These are phyloP conservation scores for Pachysandra terminalis DNA, from an alignment of 164 flowering plant species.

Conservation along the genomic window DNA sequence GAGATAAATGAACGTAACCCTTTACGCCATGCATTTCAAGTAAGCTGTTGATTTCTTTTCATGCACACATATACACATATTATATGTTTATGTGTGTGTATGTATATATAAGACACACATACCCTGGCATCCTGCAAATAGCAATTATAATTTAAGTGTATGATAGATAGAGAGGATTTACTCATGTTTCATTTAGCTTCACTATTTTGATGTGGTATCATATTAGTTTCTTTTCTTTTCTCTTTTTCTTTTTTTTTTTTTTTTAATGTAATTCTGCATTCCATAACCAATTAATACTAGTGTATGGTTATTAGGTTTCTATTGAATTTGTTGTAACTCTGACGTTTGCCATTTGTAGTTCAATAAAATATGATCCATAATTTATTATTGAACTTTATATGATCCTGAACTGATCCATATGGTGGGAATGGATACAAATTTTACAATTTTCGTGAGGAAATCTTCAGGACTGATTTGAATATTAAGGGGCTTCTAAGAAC, in stretches of 20 bases:
- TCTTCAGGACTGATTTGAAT: neutral
- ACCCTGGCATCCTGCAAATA: neutral
- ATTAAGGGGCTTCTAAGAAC: neutral
- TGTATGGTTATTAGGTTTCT: neutral
- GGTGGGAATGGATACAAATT: neutral
- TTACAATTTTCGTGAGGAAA: neutral
- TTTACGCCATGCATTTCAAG: constrained; percentile 82
- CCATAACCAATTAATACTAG: neutral
- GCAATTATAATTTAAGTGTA: neutral
- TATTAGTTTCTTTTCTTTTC: too few species aligned
- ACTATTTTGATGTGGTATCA: neutral
- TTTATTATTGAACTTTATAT: neutral
- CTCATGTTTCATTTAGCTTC: neutral
- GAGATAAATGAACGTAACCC: constrained; percentile 91
- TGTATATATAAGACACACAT: too few species aligned
- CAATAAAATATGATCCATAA: neutral
- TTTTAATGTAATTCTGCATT: neutral
- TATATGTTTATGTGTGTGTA: too few species aligned
- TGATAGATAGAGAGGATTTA: neutral
- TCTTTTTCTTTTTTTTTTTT: too few species aligned
- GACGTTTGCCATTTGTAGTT: neutral
- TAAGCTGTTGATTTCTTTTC: constrained; percentile 23
- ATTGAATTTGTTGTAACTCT: neutral
- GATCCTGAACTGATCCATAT: neutral
- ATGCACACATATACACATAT: too few species aligned